phyloP scores from a whole-genome alignment of 371 early-diverging fungal species.

The Vavraia culicis region DNA sequence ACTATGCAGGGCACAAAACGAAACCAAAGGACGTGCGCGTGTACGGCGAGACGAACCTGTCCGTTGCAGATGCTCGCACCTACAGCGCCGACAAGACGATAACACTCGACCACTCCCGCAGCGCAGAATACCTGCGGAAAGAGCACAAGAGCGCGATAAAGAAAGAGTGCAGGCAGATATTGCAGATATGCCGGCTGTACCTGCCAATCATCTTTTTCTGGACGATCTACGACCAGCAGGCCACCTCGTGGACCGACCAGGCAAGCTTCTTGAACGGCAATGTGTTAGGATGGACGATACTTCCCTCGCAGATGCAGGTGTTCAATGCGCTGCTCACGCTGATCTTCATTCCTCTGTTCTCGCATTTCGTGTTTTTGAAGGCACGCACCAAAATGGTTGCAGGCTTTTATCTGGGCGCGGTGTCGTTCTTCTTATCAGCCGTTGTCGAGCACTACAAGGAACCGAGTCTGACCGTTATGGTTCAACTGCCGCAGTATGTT shows the following conservation, averaged over 20 bases:
- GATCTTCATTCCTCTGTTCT: conserved; percentile 46
- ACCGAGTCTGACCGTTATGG: conserved; percentile 33
- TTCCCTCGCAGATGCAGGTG: conserved; percentile 41
- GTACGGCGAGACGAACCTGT: too few relatives aligned
- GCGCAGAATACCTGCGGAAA: too few relatives aligned
- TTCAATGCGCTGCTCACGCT: conserved; percentile 46
- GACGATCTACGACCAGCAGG: conserved; percentile 45
- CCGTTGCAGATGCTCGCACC: too few relatives aligned
- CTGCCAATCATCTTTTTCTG: conserved; percentile 40
- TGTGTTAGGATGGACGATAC: conserved; percentile 7
- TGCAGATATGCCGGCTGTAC: too few relatives aligned
- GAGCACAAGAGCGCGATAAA: too few relatives aligned
- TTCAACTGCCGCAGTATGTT: conserved; percentile 49
- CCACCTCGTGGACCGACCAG: conserved; percentile 43
- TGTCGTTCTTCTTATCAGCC: conserved; percentile 28
- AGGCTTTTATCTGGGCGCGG: conserved; percentile 31
- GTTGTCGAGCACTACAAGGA: conserved; percentile 37
- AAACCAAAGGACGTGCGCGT: too few relatives aligned
- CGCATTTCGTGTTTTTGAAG: conserved; percentile 22
- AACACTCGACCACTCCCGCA: too few relatives aligned
- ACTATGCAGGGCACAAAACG: too few relatives aligned
- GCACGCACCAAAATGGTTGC: conserved; percentile 44
- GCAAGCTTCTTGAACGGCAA: conserved; percentile 35
- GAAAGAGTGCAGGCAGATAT: too few relatives aligned
- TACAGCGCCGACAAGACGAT: too few relatives aligned